phyloP scores from a whole-genome alignment of 2,329 filamentous ascomycete species.

The Hawksworthiomyces lignivorus region DNA sequence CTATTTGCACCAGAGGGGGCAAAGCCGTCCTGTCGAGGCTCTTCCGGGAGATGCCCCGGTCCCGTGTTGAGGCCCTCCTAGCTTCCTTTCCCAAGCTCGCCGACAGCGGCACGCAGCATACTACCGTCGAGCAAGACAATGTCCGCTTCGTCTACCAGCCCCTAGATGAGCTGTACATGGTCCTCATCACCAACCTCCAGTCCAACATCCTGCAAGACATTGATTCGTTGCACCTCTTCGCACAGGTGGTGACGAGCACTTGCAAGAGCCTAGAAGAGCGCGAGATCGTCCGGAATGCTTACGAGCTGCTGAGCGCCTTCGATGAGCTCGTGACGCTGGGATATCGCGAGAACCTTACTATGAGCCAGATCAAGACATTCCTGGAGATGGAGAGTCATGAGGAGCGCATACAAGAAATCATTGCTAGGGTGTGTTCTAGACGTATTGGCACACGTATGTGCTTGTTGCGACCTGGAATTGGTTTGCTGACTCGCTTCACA shows the following conservation, averaged over 20 bases:
- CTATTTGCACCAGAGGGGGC: slow-evolving; percentile 95
- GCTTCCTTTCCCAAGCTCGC: slow-evolving; percentile 97
- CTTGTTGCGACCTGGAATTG: too few relatives aligned
- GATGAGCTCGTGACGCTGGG: slow-evolving; percentile 94
- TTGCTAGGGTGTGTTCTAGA: slow-evolving; percentile 73
- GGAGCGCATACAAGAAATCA: slow-evolving; percentile 97
- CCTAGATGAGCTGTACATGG: slow-evolving; percentile 98
- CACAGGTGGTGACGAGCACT: slow-evolving; percentile 91
- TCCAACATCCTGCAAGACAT: slow-evolving; percentile 99
- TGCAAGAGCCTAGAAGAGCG: slow-evolving; percentile 94
- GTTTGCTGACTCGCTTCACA: slow-evolving; percentile 27
- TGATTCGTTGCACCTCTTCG: slow-evolving; percentile 94
- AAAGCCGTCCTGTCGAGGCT: slow-evolving; percentile 97
- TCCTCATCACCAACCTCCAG: slow-evolving; percentile 97
- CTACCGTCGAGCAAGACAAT: slow-evolving; percentile 97
- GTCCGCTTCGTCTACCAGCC: slow-evolving; percentile 99
- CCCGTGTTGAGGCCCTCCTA: slow-evolving; percentile 90
- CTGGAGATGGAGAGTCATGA: slow-evolving; percentile 99
- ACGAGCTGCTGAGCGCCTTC: slow-evolving; percentile 91
- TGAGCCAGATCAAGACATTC: slow-evolving; percentile 98
- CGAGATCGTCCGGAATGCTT: slow-evolving; percentile 91
- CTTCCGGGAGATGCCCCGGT: slow-evolving; percentile 96
- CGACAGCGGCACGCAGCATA: slow-evolving; percentile 93
- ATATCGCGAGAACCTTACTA: slow-evolving; percentile 90
- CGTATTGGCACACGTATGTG: too few relatives aligned